Base-by-base conservation (phyloP, 805 yeast species). In the Gaillardinia entomophila region DNA sequence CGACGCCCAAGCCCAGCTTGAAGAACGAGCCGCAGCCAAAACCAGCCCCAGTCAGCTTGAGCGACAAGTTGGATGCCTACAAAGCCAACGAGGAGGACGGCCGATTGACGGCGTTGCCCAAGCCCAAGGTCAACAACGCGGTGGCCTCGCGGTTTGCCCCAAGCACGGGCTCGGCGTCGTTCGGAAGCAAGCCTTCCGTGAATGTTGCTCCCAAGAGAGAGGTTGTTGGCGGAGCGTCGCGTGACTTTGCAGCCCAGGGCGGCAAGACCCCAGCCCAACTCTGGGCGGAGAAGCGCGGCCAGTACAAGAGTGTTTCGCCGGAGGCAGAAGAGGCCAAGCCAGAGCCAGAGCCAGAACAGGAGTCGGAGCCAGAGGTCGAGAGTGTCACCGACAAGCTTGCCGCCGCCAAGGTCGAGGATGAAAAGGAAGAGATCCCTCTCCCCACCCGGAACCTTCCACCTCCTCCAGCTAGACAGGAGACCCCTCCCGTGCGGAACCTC, bases 181-280 rank as follows among this genome's bases (percentile, higher is more conserved):
- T 60, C 41, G 67, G 67, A 3, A 42, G 66, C 8, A 57, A 55
- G 36, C 66, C 68, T 19, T 37, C 53, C 5, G 61, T 63, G 39
- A 35, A 62, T 4, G 33, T 34, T 7, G 30, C 50, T 12, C 26
- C 38, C 12, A 59, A 62, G 15, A 68, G 68, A 17, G 68, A 72
- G 38, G 58, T 70, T 3, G 70, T 72, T 28, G 77, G 79, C 33
- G 90, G 86, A 25, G 61, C 77, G 31, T 68, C 75, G 18, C 66
- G 73, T 49, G 69, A 76, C 53, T 81, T 74, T 53, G 92, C 75
- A 40, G 62, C 80, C 33, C 73, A 73, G 40, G 74, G 71, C 39
- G 96, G 95, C 39, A 84, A 86, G 58, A 83, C 95, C 6, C 96
- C 97, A 16, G 96, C 96, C 18, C 96, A 88, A 62, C 49, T 85